Evolutionary conservation across 2,329 filamentous ascomycete species (phyloP), one percentile per base, ranked within the genome.

Genomic region (Fusarium sp.): DNA sequence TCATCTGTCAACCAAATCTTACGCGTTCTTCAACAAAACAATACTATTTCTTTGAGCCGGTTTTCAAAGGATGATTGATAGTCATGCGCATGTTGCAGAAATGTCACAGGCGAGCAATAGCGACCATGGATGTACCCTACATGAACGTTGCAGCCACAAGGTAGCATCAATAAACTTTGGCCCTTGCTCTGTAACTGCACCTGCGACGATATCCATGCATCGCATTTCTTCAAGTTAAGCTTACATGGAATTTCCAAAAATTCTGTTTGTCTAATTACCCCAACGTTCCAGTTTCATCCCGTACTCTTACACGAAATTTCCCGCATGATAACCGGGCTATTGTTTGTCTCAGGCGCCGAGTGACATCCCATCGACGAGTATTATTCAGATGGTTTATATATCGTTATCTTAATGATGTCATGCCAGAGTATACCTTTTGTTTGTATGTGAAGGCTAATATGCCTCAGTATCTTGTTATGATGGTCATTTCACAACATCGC

Each of bases 111-210:
- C 52, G 40, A 63, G 51, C 54, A 40, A 58, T 55, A 62, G 49
- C 48, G n/a, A 16, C 34, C 49, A 67, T 49, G 25, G 49, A 68
- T 47, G 34, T n/a, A 55, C 54, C 67, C 51, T 53, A 48, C 46
- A 61, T 51, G 54, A 45, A 45, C 63, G 56, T 54, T 62, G 58
- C 47, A 54, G 46, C 59, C 47, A 52, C 29, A 34, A 65, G 30
- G 58, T 58, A 45, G 47, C 53, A 55, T 53, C 30, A 40, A 63
- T 38, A 40, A 57, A 58, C 44, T 25, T n/a, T 38, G 15, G 62
- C 22, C 51, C 41, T 56, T 67, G 58, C 55, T 45, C 65, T 70
- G 67, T 60, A 71, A 71, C 68, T 45, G 25, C 48, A 69, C 64
- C 68, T 69, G 64, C 43, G 45, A 71, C 64, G 44, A 43, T 44